Evolutionary conservation across 2,329 filamentous ascomycete species (phyloP), one percentile per base, ranked within the genome.

Genomic region (Penicillium sp.): DNA sequence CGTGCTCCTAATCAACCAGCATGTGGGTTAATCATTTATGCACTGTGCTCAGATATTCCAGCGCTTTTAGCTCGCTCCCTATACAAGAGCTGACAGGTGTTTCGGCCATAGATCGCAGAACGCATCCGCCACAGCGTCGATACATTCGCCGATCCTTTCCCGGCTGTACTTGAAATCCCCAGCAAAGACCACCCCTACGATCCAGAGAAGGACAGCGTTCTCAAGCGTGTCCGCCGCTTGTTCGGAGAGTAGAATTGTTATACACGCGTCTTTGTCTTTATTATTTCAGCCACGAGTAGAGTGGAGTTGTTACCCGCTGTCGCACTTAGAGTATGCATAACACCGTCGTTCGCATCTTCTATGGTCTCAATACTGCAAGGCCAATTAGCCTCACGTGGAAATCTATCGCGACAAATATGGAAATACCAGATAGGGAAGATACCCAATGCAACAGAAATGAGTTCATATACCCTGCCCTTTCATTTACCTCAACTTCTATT

Each of bases 181-280:
- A 96, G 91, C 78, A 99, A 99, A 81, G 94, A 99, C 74, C 94
- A 99, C 73, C 94, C 94, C 2, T 99, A 99, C 71, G 93, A 99
- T 67, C 94, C 94, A 0, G 94, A 99, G 77, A 99, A 99, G 80
- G 94, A 99, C 74, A 97, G 93, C 70, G 93, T 99, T 40, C 75
- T 99, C 76, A 89, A 92, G 77, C 84, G 94, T 63, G 94, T 99
- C 61, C 79, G 84, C 71, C 84, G 86, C 67, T 69, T 90, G 60
- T 88, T 88, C 74, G 85, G 85, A 62, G 85, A 81, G 67, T 81
- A 66, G 58, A 7, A 47, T 11, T 34, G 14, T 19, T 34, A 16
- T n/a, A 40, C 13, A 10, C 9, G 27, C 16, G 13, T 50, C 38
- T 34, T 27, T 39, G 29, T 59, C 23, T 51, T 55, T 39, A 34